A percentile compares a stretch with the other conserved stretches of the same genome.
These are phyloP conservation scores for Geotrichum citri-aurantii DNA, from an alignment of 1,139 yeast genomes.

Conservation along the genomic window DNA sequence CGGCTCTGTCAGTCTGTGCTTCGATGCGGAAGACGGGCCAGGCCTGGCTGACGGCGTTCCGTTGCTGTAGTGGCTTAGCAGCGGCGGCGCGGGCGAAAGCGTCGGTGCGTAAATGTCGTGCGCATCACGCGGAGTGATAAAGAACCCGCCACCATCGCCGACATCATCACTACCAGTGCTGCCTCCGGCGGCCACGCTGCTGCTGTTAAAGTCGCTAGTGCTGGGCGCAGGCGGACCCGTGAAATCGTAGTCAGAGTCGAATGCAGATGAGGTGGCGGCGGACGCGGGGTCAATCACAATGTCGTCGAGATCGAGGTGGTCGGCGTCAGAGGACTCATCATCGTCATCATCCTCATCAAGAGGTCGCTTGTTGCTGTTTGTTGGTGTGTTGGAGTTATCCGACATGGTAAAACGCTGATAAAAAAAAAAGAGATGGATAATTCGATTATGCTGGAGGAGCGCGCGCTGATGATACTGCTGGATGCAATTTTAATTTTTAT, in stretches of 20 bases:
- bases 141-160: not conserved
- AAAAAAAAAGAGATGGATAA: no score
- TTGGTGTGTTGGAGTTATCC: not conserved
- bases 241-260: not conserved
- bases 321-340: not conserved
- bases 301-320: not conserved
- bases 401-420: not conserved
- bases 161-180: not conserved
- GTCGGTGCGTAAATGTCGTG: slow-evolving; percentile 12
- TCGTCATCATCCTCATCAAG: not conserved
- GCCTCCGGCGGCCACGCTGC: no score
- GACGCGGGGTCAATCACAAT: not conserved
- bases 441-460: no score
- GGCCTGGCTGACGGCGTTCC: not conserved
- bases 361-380: not conserved
- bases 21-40: slow-evolving; percentile 4
- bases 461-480: no score
- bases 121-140: not conserved
- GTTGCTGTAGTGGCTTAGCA: not conserved
- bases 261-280: not conserved
- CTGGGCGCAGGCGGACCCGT: not conserved
- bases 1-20: slow-evolving; percentile 15
- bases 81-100: slow-evolving; percentile 15
- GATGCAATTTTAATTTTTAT: no score
- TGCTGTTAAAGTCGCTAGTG: not conserved